A percentile compares a stretch with the other conserved stretches of the same genome.
Evolutionary conservation across 352 stramenopile species (phyloP).

Genomic region (Phytophthora kernoviae): DNA sequence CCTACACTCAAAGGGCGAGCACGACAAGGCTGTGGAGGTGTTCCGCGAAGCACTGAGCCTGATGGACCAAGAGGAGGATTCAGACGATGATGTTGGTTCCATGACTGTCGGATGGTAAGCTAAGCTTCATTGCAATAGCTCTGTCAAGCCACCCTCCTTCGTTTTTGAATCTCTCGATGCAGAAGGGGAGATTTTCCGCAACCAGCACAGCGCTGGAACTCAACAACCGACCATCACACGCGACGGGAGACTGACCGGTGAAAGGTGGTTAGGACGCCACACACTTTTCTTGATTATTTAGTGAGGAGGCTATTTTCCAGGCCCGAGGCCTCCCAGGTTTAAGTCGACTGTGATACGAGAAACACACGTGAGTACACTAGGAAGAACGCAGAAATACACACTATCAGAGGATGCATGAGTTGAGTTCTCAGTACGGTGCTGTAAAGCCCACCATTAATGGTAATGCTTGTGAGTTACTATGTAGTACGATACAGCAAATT

Average conservation of each 20-base stretch:
- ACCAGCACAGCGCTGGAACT: conserved; percentile 31
- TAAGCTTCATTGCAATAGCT: not conserved
- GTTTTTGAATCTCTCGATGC: conserved; percentile 9
- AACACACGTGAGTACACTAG: conserved; percentile 37
- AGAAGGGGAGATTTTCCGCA: conserved; percentile 4
- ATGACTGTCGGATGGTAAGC: conserved; percentile 81
- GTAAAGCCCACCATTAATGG: too few relatives aligned
- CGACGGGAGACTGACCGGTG: not conserved
- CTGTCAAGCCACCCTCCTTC: conserved; percentile 7
- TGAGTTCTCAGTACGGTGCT: not conserved
- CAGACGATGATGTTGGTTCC: conserved; percentile 79
- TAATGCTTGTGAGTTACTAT: too few relatives aligned
- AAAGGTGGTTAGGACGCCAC: conserved; percentile 11
- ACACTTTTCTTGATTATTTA: conserved; percentile 45
- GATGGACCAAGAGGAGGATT: conserved; percentile 70
- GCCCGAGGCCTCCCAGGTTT: conserved; percentile 15
- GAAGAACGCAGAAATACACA: conserved; percentile 36
- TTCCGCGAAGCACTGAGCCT: conserved; percentile 78
- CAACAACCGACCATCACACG: conserved; percentile 3
- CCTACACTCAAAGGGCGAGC: conserved; percentile 76
- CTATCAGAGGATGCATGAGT: conserved; percentile 9
- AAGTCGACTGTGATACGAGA: conserved; percentile 3
- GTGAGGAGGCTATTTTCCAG: conserved; percentile 28
- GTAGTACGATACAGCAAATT: too few relatives aligned
- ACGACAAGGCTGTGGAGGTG: conserved; percentile 75